phyloP scores from a whole-genome alignment of 257 asterid species.

The Forsythia viridissima region DNA sequence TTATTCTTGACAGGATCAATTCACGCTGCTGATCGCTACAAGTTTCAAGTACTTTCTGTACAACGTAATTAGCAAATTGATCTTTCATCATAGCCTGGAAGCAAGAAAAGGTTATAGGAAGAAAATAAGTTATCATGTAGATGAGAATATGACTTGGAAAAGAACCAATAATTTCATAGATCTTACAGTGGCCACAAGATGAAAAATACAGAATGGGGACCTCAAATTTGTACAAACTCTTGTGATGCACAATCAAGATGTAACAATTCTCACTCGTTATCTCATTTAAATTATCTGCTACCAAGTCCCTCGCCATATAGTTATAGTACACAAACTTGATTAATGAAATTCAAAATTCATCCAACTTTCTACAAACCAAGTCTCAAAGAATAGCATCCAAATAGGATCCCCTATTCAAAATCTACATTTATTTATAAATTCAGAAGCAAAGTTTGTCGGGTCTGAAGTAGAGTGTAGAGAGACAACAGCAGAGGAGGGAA shows the following conservation, averaged over 20 bases:
- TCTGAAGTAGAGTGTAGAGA: neutral
- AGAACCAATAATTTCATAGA: neutral
- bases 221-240: neutral
- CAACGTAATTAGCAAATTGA: conserved; percentile 76
- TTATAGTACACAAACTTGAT: neutral
- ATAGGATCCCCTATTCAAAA: neutral
- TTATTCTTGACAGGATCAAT: conserved; percentile 67
- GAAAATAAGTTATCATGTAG: conserved; percentile 9
- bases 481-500: neutral
- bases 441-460: neutral
- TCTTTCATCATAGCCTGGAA: conserved; percentile 88
- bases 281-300: neutral
- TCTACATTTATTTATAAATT: neutral
- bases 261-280: neutral
- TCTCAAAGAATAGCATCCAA: neutral
- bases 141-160: neutral
- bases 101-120: conserved; percentile 1
- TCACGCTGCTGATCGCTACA: conserved; percentile 83
- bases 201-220: neutral
- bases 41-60: conserved; percentile 80
- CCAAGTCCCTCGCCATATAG: neutral
- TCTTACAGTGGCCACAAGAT: neutral
- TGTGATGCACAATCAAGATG: neutral
- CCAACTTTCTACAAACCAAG: neutral
- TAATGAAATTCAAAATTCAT: neutral